Base-by-base conservation (phyloP, 202 grass and related monocot species). In the Brachypodium distachyon region DNA sequence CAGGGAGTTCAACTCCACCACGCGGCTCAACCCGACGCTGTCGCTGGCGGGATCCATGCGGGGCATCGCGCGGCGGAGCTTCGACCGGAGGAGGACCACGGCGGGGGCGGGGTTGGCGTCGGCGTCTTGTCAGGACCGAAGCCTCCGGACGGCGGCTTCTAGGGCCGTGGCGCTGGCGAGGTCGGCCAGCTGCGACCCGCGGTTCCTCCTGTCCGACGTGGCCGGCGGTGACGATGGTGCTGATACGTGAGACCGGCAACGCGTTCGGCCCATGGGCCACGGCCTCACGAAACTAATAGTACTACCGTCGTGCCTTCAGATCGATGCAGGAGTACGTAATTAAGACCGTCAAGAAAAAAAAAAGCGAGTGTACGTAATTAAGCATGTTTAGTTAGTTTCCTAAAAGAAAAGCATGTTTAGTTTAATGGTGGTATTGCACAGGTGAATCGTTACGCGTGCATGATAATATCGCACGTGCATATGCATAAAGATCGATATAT, bases 11-110 rank as follows among this genome's bases (percentile, higher is more conserved):
- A 89, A 92, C 74, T 79, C 66, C n/a, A 88, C 91, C 16, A 91
- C 78, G 28, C 81, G 85, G 87, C 31, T 88, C 3, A 92, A 99
- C 81, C 96, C 96, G 54, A 79, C 58, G 60, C 89, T 93, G 69
- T 89, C 83, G 12, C 88, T 96, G 3, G 89, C 92, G 0, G 87
- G 90, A 0, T 78, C 91, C 73, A 96, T 99, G 96, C 85, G 92
- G 8, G 78, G 87, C 57, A 95, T 92, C 79, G 82, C 92, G 13
- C 90, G 87, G 18, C 86, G 79, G 79, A 90, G 83, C 80, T 80
- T 90, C 43, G 78, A 86, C 79, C 72, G 70, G 41, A 82, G 92
- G 62, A 84, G 47, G 53, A 57, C 64, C 28, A 48, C 56, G 13
- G 57, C 87, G 79, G 59, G 79, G 48, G 70, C 77, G 19, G 17